Base-by-base conservation (phyloP, 371 early-diverging fungal species). In the Haplosporangium sp. region DNA sequence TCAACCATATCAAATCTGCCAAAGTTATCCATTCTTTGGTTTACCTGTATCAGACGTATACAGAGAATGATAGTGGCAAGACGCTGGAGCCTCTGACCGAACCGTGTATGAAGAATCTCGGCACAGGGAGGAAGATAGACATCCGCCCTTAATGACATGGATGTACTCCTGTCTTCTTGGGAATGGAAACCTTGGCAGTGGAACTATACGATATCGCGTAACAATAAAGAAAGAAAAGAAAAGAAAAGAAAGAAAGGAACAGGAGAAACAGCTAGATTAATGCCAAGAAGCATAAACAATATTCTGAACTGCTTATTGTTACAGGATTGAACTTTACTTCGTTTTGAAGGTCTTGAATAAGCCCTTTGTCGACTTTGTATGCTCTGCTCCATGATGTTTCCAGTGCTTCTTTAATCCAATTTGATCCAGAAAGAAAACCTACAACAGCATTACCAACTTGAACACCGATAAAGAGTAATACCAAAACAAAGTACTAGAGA, bases 341-440 rank as follows among this genome's bases (percentile, higher is more conserved):
- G 11, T 42, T 61, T 39, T 79, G 81, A 10, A 79, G 71, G 15
- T 79, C 81, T 2, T 45, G 66, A 35, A 79, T 71, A 9, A 74
- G 63, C 1, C 57, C 19, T 47, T 65, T 70, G 56, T 79, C 81
- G 2, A 61, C 59, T 6, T 68, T 37, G 37, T 79, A 79, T 4
- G 81, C 81, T 40, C 39, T 71, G 10, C 67, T 71, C 81, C 81
- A 79, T 11, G 81, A 79, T 40, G 58, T 70, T 35, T 79, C 74
- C 42, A 79, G 45, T 17, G 81, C 74, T 11, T 79, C 81, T n/a
- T 67, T 42, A 17, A 74, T 53, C 81, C 81, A 79, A 42, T 39
- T n/a, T 37, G 71, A 19, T 55, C 81, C 74, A 4, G 71, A 71
- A n/a, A 71, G 55, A 55, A 70, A 74, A 11, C 74, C 67, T 27